Percentiles rank a stretch among this genome's conserved stretches.
Conservation (phyloP, 1,284 basidiomycete genomes). For the Cryptococcus sp. region DNA sequence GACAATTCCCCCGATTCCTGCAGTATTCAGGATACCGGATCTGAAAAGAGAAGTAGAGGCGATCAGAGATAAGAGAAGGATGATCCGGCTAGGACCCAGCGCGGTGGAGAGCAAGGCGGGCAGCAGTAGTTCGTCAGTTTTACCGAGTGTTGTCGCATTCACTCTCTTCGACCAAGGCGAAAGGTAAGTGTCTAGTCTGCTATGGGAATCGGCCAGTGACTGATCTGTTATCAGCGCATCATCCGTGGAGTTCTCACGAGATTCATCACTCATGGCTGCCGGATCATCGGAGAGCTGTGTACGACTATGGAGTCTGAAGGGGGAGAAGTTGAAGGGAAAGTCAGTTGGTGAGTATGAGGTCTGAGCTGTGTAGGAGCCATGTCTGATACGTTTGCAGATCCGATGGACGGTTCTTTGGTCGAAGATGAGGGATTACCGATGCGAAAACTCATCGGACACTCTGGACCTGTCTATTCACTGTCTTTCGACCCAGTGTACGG, state of each 20-base stretch:
- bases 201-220: constrained; percentile 2
- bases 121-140: constrained; percentile 24
- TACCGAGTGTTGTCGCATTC: constrained; percentile 90
- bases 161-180: constrained; percentile 88
- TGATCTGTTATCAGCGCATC: constrained; percentile 63
- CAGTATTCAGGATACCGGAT: constrained; percentile 76
- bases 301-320: constrained; percentile 91
- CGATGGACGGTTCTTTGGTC: constrained; percentile 25
- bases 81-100: constrained; percentile 77
- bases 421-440: constrained; percentile 79
- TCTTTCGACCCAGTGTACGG: constrained; percentile 91
- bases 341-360: constrained; percentile 64
- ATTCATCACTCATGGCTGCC: constrained; percentile 91
- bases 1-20: constrained; percentile 43
- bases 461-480: constrained; percentile 91
- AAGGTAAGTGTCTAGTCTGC: constrained; percentile 61
- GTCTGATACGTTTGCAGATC: constrained; percentile 25
- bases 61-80: constrained; percentile 84
- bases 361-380: neutral
- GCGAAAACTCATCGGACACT: constrained; percentile 93
- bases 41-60: constrained; percentile 88
- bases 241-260: constrained; percentile 84
- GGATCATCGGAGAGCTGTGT: constrained; percentile 97
- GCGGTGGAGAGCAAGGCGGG: constrained; percentile 23
- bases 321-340: constrained; percentile 71